Percentiles rank a stretch among this genome's conserved stretches.
Conservation (phyloP, 805 yeast species). For the Sungouiella thailandica region DNA sequence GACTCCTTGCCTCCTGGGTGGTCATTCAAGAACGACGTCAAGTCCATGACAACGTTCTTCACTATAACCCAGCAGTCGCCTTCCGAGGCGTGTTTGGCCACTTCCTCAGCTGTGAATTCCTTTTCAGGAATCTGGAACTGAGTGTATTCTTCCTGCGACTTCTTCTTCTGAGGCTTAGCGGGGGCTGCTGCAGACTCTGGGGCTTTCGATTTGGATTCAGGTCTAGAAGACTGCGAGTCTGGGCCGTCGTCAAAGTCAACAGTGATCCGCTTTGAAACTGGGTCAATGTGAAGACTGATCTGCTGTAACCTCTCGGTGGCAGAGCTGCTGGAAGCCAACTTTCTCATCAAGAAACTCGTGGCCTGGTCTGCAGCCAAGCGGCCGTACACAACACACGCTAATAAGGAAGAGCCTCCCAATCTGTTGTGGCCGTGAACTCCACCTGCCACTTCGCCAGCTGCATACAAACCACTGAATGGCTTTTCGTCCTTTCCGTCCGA, state of each 20-base stretch:
- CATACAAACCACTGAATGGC: slow-evolving; percentile 34
- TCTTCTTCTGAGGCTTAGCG: neutral
- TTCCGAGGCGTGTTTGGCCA: slow-evolving; percentile 41
- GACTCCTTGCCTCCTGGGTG: slow-evolving; percentile 64
- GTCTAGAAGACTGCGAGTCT: neutral
- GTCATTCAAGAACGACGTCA: slow-evolving; percentile 38
- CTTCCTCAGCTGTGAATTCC: slow-evolving; percentile 44
- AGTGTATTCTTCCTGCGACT: slow-evolving; percentile 1
- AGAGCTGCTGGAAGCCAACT: slow-evolving; percentile 1
- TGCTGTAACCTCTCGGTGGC: slow-evolving; percentile 12
- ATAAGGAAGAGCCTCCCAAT: slow-evolving; percentile 39
- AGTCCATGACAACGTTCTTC: slow-evolving; percentile 48
- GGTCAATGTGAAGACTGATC: slow-evolving; percentile 20
- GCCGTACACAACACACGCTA: slow-evolving; percentile 44
- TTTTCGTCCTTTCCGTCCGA: slow-evolving; percentile 18
- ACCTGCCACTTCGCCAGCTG: slow-evolving; percentile 44
- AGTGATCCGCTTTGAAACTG: slow-evolving; percentile 28
- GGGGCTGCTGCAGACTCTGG: neutral
- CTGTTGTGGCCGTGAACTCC: slow-evolving; percentile 44
- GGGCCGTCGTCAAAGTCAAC: slow-evolving; percentile 27
- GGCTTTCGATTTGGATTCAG: neutral
- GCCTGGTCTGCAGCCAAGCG: slow-evolving; percentile 41
- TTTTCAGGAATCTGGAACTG: slow-evolving; percentile 41
- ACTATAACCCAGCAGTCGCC: slow-evolving; percentile 52
- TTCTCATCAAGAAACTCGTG: slow-evolving; percentile 20